Conservation (phyloP, 1,284 basidiomycete genomes). For the Amylostereum chailletii region DNA sequence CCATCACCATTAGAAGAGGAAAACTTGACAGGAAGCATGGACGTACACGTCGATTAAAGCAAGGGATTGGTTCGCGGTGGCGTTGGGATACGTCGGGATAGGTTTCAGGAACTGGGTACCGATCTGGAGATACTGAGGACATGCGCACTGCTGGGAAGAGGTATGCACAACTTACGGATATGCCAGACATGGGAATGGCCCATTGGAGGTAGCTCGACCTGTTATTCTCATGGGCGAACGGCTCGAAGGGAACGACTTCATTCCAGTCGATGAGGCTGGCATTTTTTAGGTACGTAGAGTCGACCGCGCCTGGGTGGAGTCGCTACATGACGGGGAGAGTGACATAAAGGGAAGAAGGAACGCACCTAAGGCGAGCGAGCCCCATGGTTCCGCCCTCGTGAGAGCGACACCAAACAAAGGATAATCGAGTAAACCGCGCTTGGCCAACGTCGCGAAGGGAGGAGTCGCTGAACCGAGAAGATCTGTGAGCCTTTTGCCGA, state of each 20-base stretch:
- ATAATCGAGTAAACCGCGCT: conserved; percentile 57
- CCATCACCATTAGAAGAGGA: conserved; percentile 3
- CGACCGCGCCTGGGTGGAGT: conserved; percentile 50
- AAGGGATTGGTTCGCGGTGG: conserved; percentile 49
- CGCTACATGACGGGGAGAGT: not conserved
- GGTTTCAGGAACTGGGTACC: conserved; percentile 51
- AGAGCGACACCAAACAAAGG: conserved; percentile 66
- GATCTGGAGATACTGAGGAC: conserved; percentile 31
- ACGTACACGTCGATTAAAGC: conserved; percentile 72
- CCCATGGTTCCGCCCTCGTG: conserved; percentile 40
- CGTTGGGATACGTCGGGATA: conserved; percentile 58
- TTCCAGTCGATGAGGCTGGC: conserved; percentile 59
- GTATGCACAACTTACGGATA: conserved; percentile 37
- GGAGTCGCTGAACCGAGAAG: conserved; percentile 42
- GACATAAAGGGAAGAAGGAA: not conserved
- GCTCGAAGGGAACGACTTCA: conserved; percentile 63
- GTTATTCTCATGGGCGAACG: conserved; percentile 45
- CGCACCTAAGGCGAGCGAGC: conserved; percentile 57
- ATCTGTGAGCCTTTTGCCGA: conserved; percentile 1
- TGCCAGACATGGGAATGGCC: conserved; percentile 55
- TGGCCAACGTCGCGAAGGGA: conserved; percentile 52
- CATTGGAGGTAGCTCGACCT: conserved; percentile 74
- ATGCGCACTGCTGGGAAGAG: no score
- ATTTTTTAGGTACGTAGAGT: conserved; percentile 56
- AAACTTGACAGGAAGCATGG: not conserved